Evolutionary conservation across 2,329 filamentous ascomycete genomes (phyloP).

Genomic region (Ophiostoma piceae): DNA sequence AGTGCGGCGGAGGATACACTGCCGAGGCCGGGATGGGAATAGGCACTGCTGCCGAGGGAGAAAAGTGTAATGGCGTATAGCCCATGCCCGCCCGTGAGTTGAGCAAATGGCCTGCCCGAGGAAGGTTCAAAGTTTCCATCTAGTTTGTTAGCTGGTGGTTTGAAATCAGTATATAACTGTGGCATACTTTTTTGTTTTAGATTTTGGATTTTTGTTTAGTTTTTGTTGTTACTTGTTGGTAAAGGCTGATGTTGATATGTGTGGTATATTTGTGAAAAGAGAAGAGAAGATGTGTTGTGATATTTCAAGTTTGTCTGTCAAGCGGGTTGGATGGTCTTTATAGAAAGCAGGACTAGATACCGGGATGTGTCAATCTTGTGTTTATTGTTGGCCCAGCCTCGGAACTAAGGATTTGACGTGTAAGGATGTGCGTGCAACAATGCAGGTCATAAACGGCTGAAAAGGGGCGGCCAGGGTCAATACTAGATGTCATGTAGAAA

Average conservation of each 20-base stretch:
- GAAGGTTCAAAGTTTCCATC: conserved; percentile 3
- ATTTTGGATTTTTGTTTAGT: not conserved
- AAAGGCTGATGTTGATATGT: not conserved
- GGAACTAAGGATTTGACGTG: not conserved
- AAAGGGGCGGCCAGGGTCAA: not conserved
- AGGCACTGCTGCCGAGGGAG: not conserved
- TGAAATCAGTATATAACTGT: not conserved
- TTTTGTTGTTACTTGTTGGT: too few relatives aligned
- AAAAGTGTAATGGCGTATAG: not conserved
- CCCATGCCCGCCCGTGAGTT: conserved; percentile 9
- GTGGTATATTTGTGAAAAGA: not conserved
- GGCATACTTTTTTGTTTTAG: not conserved
- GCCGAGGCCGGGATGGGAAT: not conserved
- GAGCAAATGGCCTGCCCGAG: not conserved
- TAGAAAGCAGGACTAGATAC: not conserved
- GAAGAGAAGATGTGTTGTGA: not conserved
- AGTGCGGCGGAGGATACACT: not conserved
- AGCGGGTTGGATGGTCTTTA: not conserved
- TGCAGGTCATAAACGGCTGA: not conserved
- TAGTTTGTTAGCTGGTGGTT: not conserved
- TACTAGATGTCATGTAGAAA: not conserved
- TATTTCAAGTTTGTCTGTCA: not conserved
- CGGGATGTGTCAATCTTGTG: not conserved
- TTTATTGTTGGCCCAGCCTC: not conserved
- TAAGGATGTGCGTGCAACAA: not conserved